phyloP scores from a whole-genome alignment of 129 eudicot species.

The Ambrosia artemisiifolia region DNA sequence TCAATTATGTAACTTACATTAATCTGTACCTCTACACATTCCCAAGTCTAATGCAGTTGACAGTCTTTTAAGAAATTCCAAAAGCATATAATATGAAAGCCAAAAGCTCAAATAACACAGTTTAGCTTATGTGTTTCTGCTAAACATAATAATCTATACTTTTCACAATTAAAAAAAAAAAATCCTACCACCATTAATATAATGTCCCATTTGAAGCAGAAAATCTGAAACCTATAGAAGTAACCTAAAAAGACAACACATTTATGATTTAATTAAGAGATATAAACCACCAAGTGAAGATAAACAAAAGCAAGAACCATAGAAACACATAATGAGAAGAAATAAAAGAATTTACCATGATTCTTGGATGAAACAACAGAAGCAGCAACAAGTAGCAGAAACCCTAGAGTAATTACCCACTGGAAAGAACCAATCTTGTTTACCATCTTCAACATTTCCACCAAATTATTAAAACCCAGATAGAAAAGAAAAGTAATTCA shows the following conservation, averaged over 20 bases:
- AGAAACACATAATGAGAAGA: neutral
- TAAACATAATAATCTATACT: slow-evolving; percentile 8
- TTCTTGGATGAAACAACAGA: slow-evolving; percentile 61
- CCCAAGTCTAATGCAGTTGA: neutral
- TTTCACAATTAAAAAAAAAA: neutral
- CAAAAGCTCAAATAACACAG: slow-evolving; percentile 7
- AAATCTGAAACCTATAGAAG: slow-evolving; percentile 11
- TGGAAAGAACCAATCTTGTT: slow-evolving; percentile 24
- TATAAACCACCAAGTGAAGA: slow-evolving; percentile 5
- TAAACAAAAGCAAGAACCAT: neutral
- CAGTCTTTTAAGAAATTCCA: neutral
- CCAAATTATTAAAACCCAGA: neutral
- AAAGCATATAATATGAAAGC: neutral
- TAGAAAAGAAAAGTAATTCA: slow-evolving; percentile 5
- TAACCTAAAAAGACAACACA: neutral
- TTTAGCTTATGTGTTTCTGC: neutral
- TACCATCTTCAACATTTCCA: slow-evolving; percentile 29
- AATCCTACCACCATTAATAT: slow-evolving; percentile 11
- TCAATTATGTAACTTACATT: too few relatives aligned
- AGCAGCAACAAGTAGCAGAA: slow-evolving; percentile 41
- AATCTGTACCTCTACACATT: neutral
- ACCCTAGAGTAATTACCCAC: slow-evolving; percentile 32
- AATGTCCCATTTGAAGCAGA: slow-evolving; percentile 2
- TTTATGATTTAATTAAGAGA: neutral
- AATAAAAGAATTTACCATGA: slow-evolving; percentile 48